phyloP scores from a whole-genome alignment of 2,329 filamentous ascomycete genomes.

The Fusarium armeniacum region DNA sequence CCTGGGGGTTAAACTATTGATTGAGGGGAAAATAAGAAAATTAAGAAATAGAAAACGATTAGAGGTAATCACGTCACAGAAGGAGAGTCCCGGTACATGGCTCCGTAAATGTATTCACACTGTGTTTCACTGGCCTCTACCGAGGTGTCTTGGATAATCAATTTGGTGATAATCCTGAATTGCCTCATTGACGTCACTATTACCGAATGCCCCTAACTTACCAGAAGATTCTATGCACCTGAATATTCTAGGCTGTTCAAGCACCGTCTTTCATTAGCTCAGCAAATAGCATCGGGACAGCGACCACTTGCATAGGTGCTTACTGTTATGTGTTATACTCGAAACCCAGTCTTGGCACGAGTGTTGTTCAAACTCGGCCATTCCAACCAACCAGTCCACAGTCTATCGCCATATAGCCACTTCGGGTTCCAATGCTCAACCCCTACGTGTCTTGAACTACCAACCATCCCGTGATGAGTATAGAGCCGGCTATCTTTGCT shows the following conservation, averaged over 20 bases:
- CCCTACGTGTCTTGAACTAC: not conserved
- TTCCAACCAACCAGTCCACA: not conserved
- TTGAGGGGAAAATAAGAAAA: not conserved
- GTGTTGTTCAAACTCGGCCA: not conserved
- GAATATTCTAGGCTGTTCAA: not conserved
- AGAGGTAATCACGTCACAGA: not conserved
- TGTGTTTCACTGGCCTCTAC: slow-evolving; percentile 2
- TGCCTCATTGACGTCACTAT: slow-evolving; percentile 49
- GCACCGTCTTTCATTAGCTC: not conserved
- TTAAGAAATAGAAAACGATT: not conserved
- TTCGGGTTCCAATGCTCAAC: not conserved
- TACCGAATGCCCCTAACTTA: not conserved
- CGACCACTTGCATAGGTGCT: not conserved
- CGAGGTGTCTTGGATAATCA: not conserved
- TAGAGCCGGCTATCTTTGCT: not conserved
- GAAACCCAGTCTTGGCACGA: not conserved
- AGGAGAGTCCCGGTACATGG: slow-evolving; percentile 23
- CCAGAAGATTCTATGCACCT: slow-evolving; percentile 29
- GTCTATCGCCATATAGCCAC: not conserved
- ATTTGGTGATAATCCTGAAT: slow-evolving; percentile 25
- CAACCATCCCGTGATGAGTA: slow-evolving; percentile 13
- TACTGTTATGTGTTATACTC: not conserved
- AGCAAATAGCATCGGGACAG: not conserved
- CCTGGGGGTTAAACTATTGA: not conserved
- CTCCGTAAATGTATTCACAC: slow-evolving; percentile 14